Evolutionary conservation across 1,284 basidiomycete genomes (phyloP).

Genomic region (Cystobasidium sp.): DNA sequence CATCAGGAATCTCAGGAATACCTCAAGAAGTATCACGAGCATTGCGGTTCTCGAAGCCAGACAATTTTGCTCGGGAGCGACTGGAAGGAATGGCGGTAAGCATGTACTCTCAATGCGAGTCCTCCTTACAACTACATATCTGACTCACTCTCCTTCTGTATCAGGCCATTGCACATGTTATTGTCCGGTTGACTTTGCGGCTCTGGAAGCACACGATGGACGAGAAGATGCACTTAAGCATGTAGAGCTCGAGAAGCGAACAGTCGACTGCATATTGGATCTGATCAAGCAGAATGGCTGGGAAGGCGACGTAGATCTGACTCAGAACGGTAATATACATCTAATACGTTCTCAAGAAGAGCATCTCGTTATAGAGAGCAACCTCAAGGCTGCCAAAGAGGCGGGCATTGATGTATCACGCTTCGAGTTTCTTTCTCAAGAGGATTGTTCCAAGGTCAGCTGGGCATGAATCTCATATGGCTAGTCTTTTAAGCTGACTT

Average conservation of each 20-base stretch:
- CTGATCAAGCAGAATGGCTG: constrained; percentile 63
- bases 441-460: constrained; percentile 63
- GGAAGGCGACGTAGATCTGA: constrained; percentile 66
- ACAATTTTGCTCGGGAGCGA: constrained; percentile 81
- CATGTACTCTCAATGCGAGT: neutral
- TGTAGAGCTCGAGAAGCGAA: constrained; percentile 67
- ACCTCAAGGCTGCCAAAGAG: constrained; percentile 64
- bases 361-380: constrained; percentile 56
- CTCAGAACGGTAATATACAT: constrained; percentile 65
- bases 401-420: constrained; percentile 63
- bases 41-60: constrained; percentile 71
- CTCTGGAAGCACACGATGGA: constrained; percentile 60
- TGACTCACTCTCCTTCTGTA: neutral
- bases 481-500: constrained; percentile 28
- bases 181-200: constrained; percentile 62
- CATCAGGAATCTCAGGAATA: constrained; percentile 6
- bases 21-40: constrained; percentile 9
- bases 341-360: constrained; percentile 64
- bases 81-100: constrained; percentile 61
- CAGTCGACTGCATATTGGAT: constrained; percentile 61
- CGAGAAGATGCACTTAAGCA: constrained; percentile 64
- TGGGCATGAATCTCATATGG: neutral
- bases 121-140: neutral
- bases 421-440: constrained; percentile 62
- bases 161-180: constrained; percentile 68